phyloP scores from a whole-genome alignment of 108 stramenopile genomes.

The Discostella stelligeroides region DNA sequence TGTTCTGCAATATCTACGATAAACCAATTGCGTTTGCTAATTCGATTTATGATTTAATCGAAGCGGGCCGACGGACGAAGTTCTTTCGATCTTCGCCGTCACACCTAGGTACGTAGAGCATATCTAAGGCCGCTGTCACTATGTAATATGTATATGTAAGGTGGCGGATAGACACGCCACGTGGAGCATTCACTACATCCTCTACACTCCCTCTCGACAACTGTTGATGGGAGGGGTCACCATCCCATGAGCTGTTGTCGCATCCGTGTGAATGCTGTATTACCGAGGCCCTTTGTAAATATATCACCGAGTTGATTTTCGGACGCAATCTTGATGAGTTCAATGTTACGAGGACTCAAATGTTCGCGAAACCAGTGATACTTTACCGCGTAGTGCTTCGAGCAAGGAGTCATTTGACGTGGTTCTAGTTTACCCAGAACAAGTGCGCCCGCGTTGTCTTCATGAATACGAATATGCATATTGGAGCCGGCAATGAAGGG shows the following conservation, averaged over 20 bases:
- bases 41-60: too few species aligned
- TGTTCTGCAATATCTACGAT: too few species aligned
- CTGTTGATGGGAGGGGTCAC: not conserved
- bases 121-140: too few species aligned
- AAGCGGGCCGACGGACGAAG: too few species aligned
- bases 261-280: too few species aligned
- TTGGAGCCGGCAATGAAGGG: not conserved
- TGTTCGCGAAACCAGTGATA: slow-evolving; percentile 58
- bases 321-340: slow-evolving; percentile 1
- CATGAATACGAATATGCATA: not conserved
- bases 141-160: too few species aligned
- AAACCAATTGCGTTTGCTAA: too few species aligned
- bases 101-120: too few species aligned
- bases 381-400: slow-evolving; percentile 56
- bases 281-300: slow-evolving; percentile 1
- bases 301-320: slow-evolving; percentile 5
- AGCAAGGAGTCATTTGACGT: slow-evolving; percentile 45
- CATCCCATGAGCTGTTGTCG: slow-evolving; percentile 3
- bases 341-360: not conserved
- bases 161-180: too few species aligned
- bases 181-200: too few species aligned
- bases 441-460: not conserved
- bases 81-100: too few species aligned
- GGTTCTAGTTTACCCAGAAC: not conserved
- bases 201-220: too few species aligned